Percentiles rank a stretch among this genome's conserved stretches.
Evolutionary conservation across 768 basidiomycete species (phyloP).

Genomic region (Suillus cothurnatus): DNA sequence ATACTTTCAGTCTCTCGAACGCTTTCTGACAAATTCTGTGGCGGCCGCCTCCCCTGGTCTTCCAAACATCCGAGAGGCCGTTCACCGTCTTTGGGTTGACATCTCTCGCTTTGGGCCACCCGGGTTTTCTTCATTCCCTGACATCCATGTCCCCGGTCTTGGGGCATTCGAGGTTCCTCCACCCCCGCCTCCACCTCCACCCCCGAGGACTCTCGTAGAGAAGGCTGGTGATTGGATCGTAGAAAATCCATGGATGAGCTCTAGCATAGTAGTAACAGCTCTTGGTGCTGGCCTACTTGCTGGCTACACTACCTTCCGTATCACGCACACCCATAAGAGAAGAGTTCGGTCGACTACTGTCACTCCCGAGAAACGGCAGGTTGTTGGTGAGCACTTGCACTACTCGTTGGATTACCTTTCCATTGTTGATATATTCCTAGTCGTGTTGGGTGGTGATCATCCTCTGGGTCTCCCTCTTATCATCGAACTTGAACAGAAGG

Average conservation of each 20-base stretch:
- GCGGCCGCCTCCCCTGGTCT: slow-evolving; percentile 60
- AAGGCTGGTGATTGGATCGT: slow-evolving; percentile 53
- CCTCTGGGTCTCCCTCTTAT: slow-evolving; percentile 74
- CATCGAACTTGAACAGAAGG: slow-evolving; percentile 70
- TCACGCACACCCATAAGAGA: slow-evolving; percentile 25
- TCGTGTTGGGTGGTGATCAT: slow-evolving; percentile 81
- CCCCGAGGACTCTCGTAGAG: slow-evolving; percentile 47
- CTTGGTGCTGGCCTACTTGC: slow-evolving; percentile 64
- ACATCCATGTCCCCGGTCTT: slow-evolving; percentile 63
- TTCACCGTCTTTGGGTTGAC: slow-evolving; percentile 75
- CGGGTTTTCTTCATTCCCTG: slow-evolving; percentile 43
- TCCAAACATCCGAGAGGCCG: slow-evolving; percentile 63
- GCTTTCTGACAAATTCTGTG: slow-evolving; percentile 57
- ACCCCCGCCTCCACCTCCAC: slow-evolving; percentile 56
- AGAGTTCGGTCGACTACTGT: slow-evolving; percentile 27
- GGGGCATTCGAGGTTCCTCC: slow-evolving; percentile 76
- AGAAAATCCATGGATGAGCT: slow-evolving; percentile 62
- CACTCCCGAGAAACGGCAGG: slow-evolving; percentile 46
- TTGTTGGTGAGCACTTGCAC: slow-evolving; percentile 38
- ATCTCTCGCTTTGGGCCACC: slow-evolving; percentile 78
- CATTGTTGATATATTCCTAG: slow-evolving; percentile 36
- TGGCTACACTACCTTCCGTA: slow-evolving; percentile 46
- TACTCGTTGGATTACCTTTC: neutral
- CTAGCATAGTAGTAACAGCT: slow-evolving; percentile 55
- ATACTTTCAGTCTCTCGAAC: slow-evolving; percentile 67